These are phyloP conservation scores for Aspergillus steynii DNA, from an alignment of 495 filamentous ascomycete species.

Conservation along the genomic window DNA sequence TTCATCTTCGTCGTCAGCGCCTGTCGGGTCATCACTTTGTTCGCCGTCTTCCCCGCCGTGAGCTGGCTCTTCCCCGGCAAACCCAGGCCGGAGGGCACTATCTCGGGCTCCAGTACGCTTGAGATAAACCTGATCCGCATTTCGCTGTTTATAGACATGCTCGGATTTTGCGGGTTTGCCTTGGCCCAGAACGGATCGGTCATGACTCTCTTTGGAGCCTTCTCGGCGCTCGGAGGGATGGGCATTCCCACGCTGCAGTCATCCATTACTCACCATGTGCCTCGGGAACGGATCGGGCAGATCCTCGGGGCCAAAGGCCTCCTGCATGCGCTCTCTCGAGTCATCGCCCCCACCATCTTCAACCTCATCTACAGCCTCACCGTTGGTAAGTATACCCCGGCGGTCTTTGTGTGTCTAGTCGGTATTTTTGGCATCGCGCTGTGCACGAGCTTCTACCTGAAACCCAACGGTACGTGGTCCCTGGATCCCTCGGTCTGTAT, in stretches of 20 bases:
- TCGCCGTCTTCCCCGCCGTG: slow-evolving; percentile 71
- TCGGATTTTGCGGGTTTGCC: slow-evolving; percentile 75
- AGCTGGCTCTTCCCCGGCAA: slow-evolving; percentile 66
- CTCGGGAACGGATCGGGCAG: slow-evolving; percentile 75
- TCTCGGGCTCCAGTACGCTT: slow-evolving; percentile 72
- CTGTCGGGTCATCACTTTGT: slow-evolving; percentile 69
- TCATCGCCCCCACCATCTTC: slow-evolving; percentile 78
- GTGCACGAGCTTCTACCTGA: slow-evolving; percentile 65
- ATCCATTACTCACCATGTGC: slow-evolving; percentile 86
- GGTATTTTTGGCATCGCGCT: slow-evolving; percentile 66
- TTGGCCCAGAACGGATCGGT: slow-evolving; percentile 54
- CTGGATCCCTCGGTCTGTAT: neutral
- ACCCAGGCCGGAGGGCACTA: slow-evolving; percentile 39
- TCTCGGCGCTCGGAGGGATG: slow-evolving; percentile 78
- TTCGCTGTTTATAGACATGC: slow-evolving; percentile 73
- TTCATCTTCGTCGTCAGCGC: slow-evolving; percentile 78
- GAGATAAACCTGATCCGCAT: slow-evolving; percentile 76
- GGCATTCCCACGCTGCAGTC: slow-evolving; percentile 80
- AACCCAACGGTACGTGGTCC: slow-evolving; percentile 65
- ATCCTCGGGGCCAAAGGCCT: slow-evolving; percentile 85
- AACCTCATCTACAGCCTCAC: slow-evolving; percentile 83
- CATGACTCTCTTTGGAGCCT: slow-evolving; percentile 65
- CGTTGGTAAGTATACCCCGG: slow-evolving; percentile 72
- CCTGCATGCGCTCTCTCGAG: slow-evolving; percentile 76
- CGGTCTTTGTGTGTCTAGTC: slow-evolving; percentile 76